Conservation (phyloP, 495 filamentous ascomycete species). For the Podospora conica region DNA sequence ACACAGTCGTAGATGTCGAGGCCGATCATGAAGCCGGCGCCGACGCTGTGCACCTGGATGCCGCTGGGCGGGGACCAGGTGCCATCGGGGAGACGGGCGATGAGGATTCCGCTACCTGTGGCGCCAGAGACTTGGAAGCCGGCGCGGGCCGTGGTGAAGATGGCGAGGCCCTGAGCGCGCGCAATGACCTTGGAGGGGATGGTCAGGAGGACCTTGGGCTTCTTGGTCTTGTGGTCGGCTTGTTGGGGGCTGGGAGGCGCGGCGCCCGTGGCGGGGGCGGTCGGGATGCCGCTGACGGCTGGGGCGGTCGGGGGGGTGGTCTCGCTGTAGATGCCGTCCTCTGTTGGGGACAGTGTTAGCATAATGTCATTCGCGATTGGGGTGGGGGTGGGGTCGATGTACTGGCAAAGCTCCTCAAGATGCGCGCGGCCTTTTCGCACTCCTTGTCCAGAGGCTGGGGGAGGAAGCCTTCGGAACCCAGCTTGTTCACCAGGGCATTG, state of each 20-base stretch:
- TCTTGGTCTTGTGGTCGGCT: conserved; percentile 20
- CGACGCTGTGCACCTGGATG: conserved; percentile 69
- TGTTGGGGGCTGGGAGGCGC: background rate
- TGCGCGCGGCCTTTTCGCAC: conserved; percentile 79
- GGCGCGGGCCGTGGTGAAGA: conserved; percentile 79
- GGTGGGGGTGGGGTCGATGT: conserved; percentile 13
- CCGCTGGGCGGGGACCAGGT: conserved; percentile 72
- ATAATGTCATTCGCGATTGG: background rate
- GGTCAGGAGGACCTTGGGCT: conserved; percentile 49
- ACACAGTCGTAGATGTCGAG: conserved; percentile 84
- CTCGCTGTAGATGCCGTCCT: conserved; percentile 30
- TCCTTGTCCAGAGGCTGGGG: conserved; percentile 75
- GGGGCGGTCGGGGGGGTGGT: conserved; percentile 4
- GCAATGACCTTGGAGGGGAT: conserved; percentile 70
- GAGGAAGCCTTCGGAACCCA: conserved; percentile 61
- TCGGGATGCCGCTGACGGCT: conserved; percentile 4
- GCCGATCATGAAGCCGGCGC: conserved; percentile 69
- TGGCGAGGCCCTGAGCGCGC: conserved; percentile 67
- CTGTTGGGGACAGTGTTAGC: conserved; percentile 7
- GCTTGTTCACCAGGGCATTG: conserved; percentile 60
- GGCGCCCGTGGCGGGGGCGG: conserved; percentile 5
- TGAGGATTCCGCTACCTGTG: conserved; percentile 65
- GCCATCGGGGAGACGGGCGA: conserved; percentile 64
- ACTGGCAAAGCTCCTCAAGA: conserved; percentile 74
- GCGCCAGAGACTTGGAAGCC: conserved; percentile 74